Base-by-base conservation (phyloP, 192 early-diverging fungal species). In the Piromyces finnis region DNA sequence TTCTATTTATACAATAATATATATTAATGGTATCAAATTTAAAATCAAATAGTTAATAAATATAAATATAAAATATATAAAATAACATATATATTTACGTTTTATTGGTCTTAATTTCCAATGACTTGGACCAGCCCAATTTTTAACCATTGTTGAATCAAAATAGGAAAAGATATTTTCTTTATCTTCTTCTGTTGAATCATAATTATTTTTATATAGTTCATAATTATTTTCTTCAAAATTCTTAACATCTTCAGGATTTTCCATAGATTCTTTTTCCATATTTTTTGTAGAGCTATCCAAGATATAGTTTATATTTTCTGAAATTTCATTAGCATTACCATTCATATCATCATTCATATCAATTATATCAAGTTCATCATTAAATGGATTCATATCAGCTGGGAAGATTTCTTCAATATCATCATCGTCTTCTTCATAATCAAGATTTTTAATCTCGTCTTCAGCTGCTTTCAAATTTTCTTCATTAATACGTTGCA, bases 91-190 rank as follows among this genome's bases (percentile, higher is more conserved):
- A n/a, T n/a, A n/a, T 79, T 27, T 80, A 80, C 82, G 41, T 77
- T 28, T 15, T 22, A 84, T 29, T 4, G 82, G 78, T 5, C 81
- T 39, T 26, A 82, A 79, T 37, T 91, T 94, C 96, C 96, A 98
- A 83, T 95, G 93, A 81, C 93, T 94, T 17, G 96, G 95, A 18
- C 97, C 97, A 13, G 96, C 97, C 97, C 97, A 98, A 78, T 91
- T 90, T 77, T 91, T 87, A 82, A 91, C 82, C 78, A 95, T 88
- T 17, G 89, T 91, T 29, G 91, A 84, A 85, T 97, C 96, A 89
- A 97, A 97, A 84, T 97, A 96, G 28, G 90, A 90, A 80, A 95
- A 93, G 80, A 94, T 86, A 79, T 91, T 92, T 68, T 92, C 88
- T 15, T 88, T 84, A 77, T 89, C 88, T 39, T 87, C 81, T 16